These are phyloP conservation scores for Cytospora piceae DNA, from an alignment of 2,329 filamentous ascomycete species.

Conservation along the genomic window DNA sequence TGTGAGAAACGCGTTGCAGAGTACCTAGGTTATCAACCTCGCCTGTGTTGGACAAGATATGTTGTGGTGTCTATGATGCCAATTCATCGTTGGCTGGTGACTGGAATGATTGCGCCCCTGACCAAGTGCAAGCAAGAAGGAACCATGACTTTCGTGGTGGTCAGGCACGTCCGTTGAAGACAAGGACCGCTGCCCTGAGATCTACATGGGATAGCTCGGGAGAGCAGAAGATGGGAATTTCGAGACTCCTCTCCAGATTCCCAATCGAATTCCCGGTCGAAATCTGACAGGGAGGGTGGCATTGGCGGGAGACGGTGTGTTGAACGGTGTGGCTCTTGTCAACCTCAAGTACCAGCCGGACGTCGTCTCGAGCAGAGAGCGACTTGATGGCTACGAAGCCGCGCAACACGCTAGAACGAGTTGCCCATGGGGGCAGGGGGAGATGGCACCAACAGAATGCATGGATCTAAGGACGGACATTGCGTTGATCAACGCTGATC, in stretches of 20 bases:
- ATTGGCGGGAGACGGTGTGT: conserved; percentile 8
- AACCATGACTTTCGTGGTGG: background rate
- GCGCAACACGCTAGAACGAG: conserved; percentile 7
- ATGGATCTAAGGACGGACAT: conserved; percentile 16
- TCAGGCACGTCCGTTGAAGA: conserved; percentile 14
- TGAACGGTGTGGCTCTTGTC: conserved; percentile 18
- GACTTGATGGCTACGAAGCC: conserved; percentile 15
- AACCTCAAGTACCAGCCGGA: conserved; percentile 1
- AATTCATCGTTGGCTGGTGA: no score
- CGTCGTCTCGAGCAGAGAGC: background rate
- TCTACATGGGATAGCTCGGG: conserved; percentile 1
- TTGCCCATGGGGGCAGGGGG: background rate
- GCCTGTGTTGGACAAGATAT: background rate
- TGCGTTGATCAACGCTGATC: conserved; percentile 18
- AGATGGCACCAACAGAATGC: conserved; percentile 2
- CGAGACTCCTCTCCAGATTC: conserved; percentile 13
- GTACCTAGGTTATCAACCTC: no score
- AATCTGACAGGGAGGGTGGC: conserved; percentile 14
- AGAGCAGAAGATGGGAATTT: conserved; percentile 20
- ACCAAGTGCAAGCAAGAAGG: background rate
- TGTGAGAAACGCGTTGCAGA: no score
- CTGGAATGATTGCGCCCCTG: no score
- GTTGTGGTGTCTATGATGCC: no score
- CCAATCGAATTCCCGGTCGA: conserved; percentile 24
- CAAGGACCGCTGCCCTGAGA: conserved; percentile 10